phyloP scores from a whole-genome alignment of 495 filamentous ascomycete species.

The Xeromyces bisporus region DNA sequence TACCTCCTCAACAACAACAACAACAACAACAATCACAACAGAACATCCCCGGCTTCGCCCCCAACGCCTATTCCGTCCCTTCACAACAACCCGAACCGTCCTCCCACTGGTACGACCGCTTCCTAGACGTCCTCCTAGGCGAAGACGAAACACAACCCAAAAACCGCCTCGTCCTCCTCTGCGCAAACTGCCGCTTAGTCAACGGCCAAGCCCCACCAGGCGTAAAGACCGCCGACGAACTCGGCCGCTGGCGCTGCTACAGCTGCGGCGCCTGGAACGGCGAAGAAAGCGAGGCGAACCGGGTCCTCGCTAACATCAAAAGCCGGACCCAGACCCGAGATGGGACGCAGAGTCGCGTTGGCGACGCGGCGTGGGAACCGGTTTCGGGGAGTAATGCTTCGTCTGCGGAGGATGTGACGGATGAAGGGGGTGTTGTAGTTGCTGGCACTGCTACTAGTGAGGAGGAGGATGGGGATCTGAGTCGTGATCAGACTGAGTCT shows the following conservation, averaged over 20 bases:
- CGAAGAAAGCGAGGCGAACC: constrained; percentile 52
- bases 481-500: constrained; percentile 5
- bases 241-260: constrained; percentile 81
- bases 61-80: constrained; percentile 38
- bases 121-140: constrained; percentile 79
- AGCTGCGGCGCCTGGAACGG: constrained; percentile 77
- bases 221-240: constrained; percentile 53
- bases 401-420: constrained; percentile 6
- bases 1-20: too few relatives aligned
- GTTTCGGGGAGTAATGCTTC: constrained; percentile 9
- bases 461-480: too few relatives aligned
- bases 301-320: constrained; percentile 30
- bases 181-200: constrained; percentile 63
- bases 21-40: too few relatives aligned
- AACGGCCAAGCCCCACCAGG: constrained; percentile 95
- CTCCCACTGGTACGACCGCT: constrained; percentile 80
- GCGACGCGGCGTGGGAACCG: constrained; percentile 11
- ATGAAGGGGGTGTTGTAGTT: constrained; percentile 16
- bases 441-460: constrained; percentile 11
- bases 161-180: constrained; percentile 83
- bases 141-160: constrained; percentile 89
- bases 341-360: not conserved
- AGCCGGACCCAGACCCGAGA: constrained; percentile 6
- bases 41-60: constrained; percentile 37
- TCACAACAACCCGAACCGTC: constrained; percentile 28